Base-by-base conservation (phyloP, 1,139 yeast species). In the Pneumocystis canis region DNA sequence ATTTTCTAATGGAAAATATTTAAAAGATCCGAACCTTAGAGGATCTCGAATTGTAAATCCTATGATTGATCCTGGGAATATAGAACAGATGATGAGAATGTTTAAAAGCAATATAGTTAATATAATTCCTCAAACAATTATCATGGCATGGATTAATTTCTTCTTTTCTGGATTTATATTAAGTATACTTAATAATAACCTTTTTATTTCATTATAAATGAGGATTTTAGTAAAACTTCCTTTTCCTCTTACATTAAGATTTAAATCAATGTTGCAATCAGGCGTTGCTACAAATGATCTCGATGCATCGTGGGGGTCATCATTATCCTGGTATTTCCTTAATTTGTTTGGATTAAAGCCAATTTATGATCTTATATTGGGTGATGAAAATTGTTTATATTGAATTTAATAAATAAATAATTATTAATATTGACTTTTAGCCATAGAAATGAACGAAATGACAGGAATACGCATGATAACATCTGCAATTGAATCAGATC, bases 251-350 rank as follows among this genome's bases (percentile, higher is more conserved):
- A 92, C 98, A 0, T 80, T 85, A 58, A 84, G 94, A 65, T 92
- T 92, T 77, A 92, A 92, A 73, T 81, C 85, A 64, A 90, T 92
- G 96, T 76, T 94, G 58, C 98, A 92, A 73, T 82, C 83, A 39
- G 96, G 97, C 2, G 86, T 94, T 14, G 81, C 80, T 66, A 89
- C 97, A 0, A 81, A 85, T 0, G 95, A 92, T 70, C 78, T 92
- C 66, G 94, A 89, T 71, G 96, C 85, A 5, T 78, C 96, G 56
- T 92, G 95, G 82, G 98, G 92, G n/a, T 85, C 95, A 54, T 84
- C 96, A 2, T 84, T 94, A 37, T 89, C 97, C n/a, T 92, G 97
- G 98, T 92, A 92, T 73, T 89, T 92, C 73, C 87, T 92, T 63
- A 88, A 89, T 65, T 81, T 89, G 68, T 75, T 90, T 64, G 98